A percentile compares a stretch with the other conserved stretches of the same genome.
Conservation (phyloP, 1,139 yeast species). For the Taphrina pruni region DNA sequence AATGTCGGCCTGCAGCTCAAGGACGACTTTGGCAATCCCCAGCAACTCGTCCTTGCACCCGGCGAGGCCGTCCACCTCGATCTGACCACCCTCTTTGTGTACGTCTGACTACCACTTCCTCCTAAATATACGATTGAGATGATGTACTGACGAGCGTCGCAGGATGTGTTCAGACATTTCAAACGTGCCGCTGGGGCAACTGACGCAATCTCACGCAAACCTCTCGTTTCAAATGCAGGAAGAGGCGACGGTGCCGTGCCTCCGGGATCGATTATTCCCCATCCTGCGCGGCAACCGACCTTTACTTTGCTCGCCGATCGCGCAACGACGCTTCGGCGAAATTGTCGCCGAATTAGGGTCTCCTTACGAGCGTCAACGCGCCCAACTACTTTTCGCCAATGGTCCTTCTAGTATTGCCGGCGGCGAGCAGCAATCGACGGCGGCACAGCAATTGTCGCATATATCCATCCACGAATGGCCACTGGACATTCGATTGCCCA, state of each 20-base stretch:
- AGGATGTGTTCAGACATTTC: slow-evolving; percentile 27
- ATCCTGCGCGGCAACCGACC: slow-evolving; percentile 27
- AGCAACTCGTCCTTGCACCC: background rate
- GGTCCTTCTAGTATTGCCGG: too few relatives aligned
- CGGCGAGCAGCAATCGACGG: background rate
- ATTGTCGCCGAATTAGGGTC: slow-evolving; percentile 29
- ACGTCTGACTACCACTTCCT: too few relatives aligned
- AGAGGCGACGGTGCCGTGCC: slow-evolving; percentile 23
- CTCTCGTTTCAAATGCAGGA: slow-evolving; percentile 28
- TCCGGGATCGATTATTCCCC: slow-evolving; percentile 22
- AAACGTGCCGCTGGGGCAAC: slow-evolving; percentile 8
- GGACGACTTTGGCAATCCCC: slow-evolving; percentile 27
- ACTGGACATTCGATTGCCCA: slow-evolving; percentile 13
- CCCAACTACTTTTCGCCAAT: background rate
- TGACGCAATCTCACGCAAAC: slow-evolving; percentile 3
- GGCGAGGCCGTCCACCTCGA: slow-evolving; percentile 18
- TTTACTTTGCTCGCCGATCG: slow-evolving; percentile 19
- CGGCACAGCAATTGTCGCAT: slow-evolving; percentile 7
- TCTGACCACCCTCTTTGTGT: slow-evolving; percentile 27
- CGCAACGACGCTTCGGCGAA: slow-evolving; percentile 10
- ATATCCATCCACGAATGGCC: slow-evolving; percentile 30
- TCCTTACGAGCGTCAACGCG: slow-evolving; percentile 12
- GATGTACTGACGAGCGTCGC: background rate
- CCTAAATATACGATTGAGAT: too few relatives aligned
- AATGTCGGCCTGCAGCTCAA: slow-evolving; percentile 21